Evolutionary conservation across 768 basidiomycete species (phyloP).

Genomic region (Podaxis sp.): DNA sequence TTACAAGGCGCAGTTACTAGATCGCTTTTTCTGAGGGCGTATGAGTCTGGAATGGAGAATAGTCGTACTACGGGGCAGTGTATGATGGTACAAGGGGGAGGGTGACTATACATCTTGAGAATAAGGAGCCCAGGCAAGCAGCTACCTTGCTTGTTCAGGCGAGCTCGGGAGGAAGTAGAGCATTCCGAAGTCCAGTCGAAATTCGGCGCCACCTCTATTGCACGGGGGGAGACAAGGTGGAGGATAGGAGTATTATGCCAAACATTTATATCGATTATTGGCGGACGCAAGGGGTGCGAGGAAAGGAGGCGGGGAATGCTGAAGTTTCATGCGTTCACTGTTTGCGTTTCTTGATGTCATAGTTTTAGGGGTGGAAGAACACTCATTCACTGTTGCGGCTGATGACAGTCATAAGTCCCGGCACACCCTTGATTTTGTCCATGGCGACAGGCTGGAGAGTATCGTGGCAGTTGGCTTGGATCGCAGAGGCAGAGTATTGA

Average conservation of each 20-base stretch:
- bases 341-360: not conserved
- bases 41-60: not conserved
- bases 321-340: not conserved
- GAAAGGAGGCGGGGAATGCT: not conserved
- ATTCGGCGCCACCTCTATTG: not conserved
- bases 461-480: constrained; percentile 47
- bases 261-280: not conserved
- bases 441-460: constrained; percentile 60
- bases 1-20: not conserved
- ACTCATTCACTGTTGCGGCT: constrained; percentile 30
- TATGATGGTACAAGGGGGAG: not conserved
- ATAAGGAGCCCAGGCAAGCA: not conserved
- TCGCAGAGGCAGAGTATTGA: constrained; percentile 56
- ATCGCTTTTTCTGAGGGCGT: not conserved
- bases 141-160: not conserved
- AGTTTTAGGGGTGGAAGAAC: not conserved
- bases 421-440: constrained; percentile 53
- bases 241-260: not conserved
- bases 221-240: not conserved
- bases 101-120: not conserved
- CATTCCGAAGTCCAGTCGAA: not conserved
- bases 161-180: not conserved
- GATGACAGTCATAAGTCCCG: constrained; percentile 74
- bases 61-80: not conserved
- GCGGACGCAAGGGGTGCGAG: not conserved